Evolutionary conservation across 208 protist genomes (phyloP), one percentile per base, ranked within the genome.

Genomic region (Dictyostelium gargantuum): DNA sequence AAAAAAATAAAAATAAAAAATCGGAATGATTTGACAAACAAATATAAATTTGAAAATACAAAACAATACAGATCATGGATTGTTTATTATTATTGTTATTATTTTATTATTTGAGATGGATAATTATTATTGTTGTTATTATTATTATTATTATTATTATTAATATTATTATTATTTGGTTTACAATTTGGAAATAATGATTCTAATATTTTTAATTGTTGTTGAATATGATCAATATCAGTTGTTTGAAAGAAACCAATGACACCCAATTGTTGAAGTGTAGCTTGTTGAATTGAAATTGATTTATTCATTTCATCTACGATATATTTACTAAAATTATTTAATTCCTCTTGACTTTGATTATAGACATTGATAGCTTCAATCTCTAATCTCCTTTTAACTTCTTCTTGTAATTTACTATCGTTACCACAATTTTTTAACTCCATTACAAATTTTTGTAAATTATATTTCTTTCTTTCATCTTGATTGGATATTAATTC

Each of bases 191-290:
- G 80, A 17, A 86, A 75, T 44, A 86, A 35, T 38, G 29, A 86
- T 46, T 56, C 35, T 19, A 86, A 48, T 46, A 86, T 76, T 29
- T 86, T 86, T 15, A 48, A 35, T 54, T 86, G 81, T 73, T 63
- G 48, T 32, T 76, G 29, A 6, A 86, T 63, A 32, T 76, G 29
- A 9, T 13, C 8, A 9, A 32, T 4, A 48, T 86, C 42, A 17
- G 3, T 23, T 6, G 81, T 86, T 44, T 48, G 46, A 32, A 63
- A 86, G 11, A 86, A 63, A 11, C 81, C 81, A 63, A 48, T 48
- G 1, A 86, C 66, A 48, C 82, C 82, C 8, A 79, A 40, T 52
- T 77, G 46, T 68, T 89, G 82, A 0, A 89, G 35, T 0, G 8
- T 38, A 9, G 23, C 1, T 21, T 89, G 82, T 61, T 89, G 82